Conservation (phyloP, 2,329 filamentous ascomycete genomes). For the Aspergillus sp. region DNA sequence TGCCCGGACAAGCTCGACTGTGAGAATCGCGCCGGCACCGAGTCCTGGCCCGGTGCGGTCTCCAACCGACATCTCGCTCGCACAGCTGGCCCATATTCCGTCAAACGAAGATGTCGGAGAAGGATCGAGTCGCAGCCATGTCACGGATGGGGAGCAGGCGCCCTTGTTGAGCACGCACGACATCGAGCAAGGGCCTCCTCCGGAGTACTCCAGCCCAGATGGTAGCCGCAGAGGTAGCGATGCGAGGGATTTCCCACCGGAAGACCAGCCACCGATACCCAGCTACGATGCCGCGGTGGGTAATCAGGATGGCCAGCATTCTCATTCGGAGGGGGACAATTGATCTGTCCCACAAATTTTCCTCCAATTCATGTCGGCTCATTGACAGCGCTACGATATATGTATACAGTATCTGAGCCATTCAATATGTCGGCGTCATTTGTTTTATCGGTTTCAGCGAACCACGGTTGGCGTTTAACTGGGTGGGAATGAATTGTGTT, state of each 20-base stretch:
- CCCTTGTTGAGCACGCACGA: conserved; percentile 28
- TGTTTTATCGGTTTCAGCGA: conserved; percentile 24
- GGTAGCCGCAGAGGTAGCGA: conserved; percentile 57
- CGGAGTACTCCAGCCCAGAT: conserved; percentile 55
- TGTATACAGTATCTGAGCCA: conserved; percentile 10
- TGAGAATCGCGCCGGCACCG: conserved; percentile 68
- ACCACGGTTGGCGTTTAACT: conserved; percentile 25
- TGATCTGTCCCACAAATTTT: conserved; percentile 2
- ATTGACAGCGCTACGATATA: conserved; percentile 1
- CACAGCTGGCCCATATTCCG: conserved; percentile 72
- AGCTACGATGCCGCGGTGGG: conserved; percentile 75
- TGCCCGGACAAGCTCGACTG: conserved; percentile 73
- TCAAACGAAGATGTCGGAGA: conserved; percentile 68
- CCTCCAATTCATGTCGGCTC: neutral
- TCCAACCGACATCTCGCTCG: conserved; percentile 92
- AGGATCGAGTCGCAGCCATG: conserved; percentile 57
- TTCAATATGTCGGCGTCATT: conserved; percentile 9
- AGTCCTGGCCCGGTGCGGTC: conserved; percentile 87
- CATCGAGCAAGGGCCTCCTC: conserved; percentile 31
- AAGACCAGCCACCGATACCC: conserved; percentile 69
- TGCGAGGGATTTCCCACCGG: conserved; percentile 39
- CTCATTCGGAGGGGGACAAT: neutral
- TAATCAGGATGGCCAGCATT: conserved; percentile 19
- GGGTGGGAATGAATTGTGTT: conserved; percentile 13
- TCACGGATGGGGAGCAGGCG: conserved; percentile 22